Evolutionary conservation across 129 eudicot species (phyloP), one percentile per base, ranked within the genome.

Genomic region (Flaveria ramosissima): DNA sequence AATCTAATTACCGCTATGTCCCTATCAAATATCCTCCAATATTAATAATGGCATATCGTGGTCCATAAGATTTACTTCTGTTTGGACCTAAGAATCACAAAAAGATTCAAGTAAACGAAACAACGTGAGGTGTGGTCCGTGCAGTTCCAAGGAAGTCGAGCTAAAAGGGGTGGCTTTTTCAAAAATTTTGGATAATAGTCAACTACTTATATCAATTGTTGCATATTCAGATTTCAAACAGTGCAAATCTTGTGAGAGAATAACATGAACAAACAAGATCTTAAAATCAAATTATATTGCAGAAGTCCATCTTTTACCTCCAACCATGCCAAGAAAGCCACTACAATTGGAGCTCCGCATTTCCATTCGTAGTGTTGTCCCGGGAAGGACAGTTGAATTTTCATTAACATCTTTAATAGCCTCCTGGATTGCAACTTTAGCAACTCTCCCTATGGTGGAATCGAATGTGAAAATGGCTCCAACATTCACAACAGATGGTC

Each of bases 251-350:
- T 56, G 19, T 56, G 46, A 32, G 73, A 67, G 5, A 10, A 41
- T 13, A 17, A 66, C 24, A 68, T 77, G 57, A 68, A 59, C 48
- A 77, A 77, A 42, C 61, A 52, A 64, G 74, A 80, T 74, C 71
- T 21, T 19, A 17, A 62, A 32, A 21, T 30, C 36, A 30, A 30
- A 30, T 30, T 30, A 30, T 30, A 30, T 30, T 30, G 36, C 6
- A 36, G 19, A 68, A 74, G 68, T n/a, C 24, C 30, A 42, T 36
- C 20, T 9, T 53, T 72, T 92, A 93, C 98, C 98, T 93, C 92
- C 96, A 84, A 90, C 83, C 89, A 93, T 78, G 86, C 98, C 98
- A 85, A 88, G 83, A 85, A 93, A 93, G 60, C 98, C 98, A 72
- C 89, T 93, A 86, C 98, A 93, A 70, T 87, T 91, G 8, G 98